phyloP scores from a whole-genome alignment of 2,329 filamentous ascomycete genomes.

The Curvularia sp. region DNA sequence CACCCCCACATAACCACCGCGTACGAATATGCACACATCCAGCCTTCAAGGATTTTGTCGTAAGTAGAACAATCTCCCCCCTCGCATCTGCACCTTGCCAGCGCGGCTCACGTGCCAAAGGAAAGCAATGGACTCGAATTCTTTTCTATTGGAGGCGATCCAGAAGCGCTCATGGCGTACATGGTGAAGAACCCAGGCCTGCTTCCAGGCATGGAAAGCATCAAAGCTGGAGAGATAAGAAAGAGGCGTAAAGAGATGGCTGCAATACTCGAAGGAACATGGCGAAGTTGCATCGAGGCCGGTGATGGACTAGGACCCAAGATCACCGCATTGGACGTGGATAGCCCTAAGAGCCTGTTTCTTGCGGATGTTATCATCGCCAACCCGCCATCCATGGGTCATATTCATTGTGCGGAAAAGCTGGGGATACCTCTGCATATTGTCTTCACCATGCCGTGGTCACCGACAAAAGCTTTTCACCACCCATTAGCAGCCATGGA shows the following conservation, averaged over 20 bases:
- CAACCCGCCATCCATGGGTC: slow-evolving; percentile 36
- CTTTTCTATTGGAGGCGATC: slow-evolving; percentile 45
- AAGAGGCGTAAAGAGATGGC: slow-evolving; percentile 38
- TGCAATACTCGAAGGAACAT: slow-evolving; percentile 44
- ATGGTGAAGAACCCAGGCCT: slow-evolving; percentile 60
- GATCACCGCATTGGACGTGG: slow-evolving; percentile 20
- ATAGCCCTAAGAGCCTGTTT: slow-evolving; percentile 61
- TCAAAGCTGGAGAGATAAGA: slow-evolving; percentile 46
- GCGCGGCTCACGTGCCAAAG: slow-evolving; percentile 3
- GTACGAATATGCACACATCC: slow-evolving; percentile 42
- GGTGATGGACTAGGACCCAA: slow-evolving; percentile 39
- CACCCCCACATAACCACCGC: slow-evolving; percentile 31
- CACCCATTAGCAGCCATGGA: slow-evolving; percentile 61
- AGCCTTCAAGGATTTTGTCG: slow-evolving; percentile 30
- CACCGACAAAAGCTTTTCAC: slow-evolving; percentile 54
- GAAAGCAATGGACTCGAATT: slow-evolving; percentile 48
- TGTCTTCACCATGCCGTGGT: slow-evolving; percentile 78
- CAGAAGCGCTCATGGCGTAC: slow-evolving; percentile 57
- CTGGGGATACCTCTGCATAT: slow-evolving; percentile 76
- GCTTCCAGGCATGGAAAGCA: slow-evolving; percentile 35
- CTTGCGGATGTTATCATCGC: slow-evolving; percentile 66
- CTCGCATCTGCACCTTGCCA: too few relatives aligned
- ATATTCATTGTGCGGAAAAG: slow-evolving; percentile 74
- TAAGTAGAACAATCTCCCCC: slow-evolving; percentile 2
- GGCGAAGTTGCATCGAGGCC: slow-evolving; percentile 50